Base-by-base conservation (phyloP, 495 filamentous ascomycete species). In the Hypoxylon crocopeplum region DNA sequence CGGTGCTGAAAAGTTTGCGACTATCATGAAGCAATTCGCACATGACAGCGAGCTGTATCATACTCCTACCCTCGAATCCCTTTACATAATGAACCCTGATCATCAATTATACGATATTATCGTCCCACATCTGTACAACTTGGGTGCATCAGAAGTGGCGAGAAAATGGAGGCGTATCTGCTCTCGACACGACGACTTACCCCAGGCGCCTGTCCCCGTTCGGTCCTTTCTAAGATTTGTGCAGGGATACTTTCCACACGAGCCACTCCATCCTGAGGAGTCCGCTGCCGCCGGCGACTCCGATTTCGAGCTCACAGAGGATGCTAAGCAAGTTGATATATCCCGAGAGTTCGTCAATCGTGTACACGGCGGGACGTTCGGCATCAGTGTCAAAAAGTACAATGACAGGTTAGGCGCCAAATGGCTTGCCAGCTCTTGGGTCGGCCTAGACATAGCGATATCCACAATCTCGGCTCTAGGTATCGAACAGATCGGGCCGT, bases 361-460 rank as follows among this genome's bases (percentile, higher is more conserved):
- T 15, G 70, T 77, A 4, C 66, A 78, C 2, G 78, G 77, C 17
- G 62, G 74, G 16, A 74, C 72, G 1, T 76, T 80, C 39, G 75
- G 77, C 7, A 73, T 83, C 30, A 67, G 59, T 29, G 76, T 75
- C 29, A 83, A 81, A 25, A 59, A 71, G 6, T 77, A 86, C 54
- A 83, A 79, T 58, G 89, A 92, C 67, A 70, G 75, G 2, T 77
- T 91, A 40, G 88, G 86, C 13, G 87, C 90, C 12, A 79, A 86
- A 49, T 76, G 89, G 59, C 87, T 93, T 59, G 89, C 89, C 4
- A 92, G 89, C 13, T 81, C 72, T 16, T 81, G 86, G 51, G 77
- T 91, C 22, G 80, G 81, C 3, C 71, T 93, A 13, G 82, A 90
- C 34, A 78, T 81, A 40, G 80, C 89, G 15, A 81, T 92, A 20